Evolutionary conservation across 1,284 basidiomycete genomes (phyloP), one percentile per base, ranked within the genome.

Genomic region (Trichosporon coremiiforme): DNA sequence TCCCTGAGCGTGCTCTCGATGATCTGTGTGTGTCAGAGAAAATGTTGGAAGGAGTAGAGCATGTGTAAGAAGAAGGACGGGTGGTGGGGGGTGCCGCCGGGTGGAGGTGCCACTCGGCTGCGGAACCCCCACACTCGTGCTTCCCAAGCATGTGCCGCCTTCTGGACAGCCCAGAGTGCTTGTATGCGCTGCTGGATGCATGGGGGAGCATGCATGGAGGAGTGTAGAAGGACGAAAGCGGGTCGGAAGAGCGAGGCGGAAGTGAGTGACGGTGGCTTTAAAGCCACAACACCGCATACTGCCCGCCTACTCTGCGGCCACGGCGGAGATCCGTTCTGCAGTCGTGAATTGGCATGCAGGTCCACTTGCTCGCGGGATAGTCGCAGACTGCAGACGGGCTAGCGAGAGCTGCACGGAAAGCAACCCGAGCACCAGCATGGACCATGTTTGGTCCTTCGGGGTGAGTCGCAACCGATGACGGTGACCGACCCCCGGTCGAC

Each of bases 1-100:
- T 98, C 95, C 88, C 96, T 87, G 70, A 98, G 88, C 9, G 95
- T 98, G 77, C 91, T 94, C 86, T 98, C 95, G 82, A 98, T 98
- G 85, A 98, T 98, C 85, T 80, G 5, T 10, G 36, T 57, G n/a
- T 4, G 67, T 69, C 31, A 41, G 55, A 2, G 33, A 47, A 20
- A 6, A 6, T 33, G n/a, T 66, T 25, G 29, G 17, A 66, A 9
- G 36, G 13, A 66, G 38, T 20, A 7, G 41, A 25, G 57, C 57
- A 20, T 0, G 67, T 33, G 47, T 10, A 55, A 29, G 10, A 13
- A 31, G 35, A 29, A 41, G 65, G 35, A 13, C 22, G 47, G 66
- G 66, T 33, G 57, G 66, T 66, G 66, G 8, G 57, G 17, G 10
- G 47, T 60, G 25, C 17, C 17, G n/a, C 17, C 17, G 25, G 57